phyloP scores from a whole-genome alignment of 495 filamentous ascomycete genomes.

The Peziza echinospora region DNA sequence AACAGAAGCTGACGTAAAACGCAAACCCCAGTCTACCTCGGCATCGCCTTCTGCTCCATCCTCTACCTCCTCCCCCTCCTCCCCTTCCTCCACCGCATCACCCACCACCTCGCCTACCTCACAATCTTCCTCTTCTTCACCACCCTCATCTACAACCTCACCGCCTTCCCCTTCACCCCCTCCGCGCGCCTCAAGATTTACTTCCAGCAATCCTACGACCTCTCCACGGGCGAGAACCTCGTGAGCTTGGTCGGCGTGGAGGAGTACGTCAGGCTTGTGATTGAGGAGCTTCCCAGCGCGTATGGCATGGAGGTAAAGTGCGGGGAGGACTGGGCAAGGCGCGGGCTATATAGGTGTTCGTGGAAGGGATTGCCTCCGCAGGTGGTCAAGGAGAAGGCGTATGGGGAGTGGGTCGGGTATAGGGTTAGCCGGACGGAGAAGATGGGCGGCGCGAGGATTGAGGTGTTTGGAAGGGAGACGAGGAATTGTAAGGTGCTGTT shows the following conservation, averaged over 20 bases:
- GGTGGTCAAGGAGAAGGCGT: too few relatives aligned
- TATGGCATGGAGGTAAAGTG: conserved; percentile 38
- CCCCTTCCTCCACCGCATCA: conserved; percentile 73
- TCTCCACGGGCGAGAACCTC: conserved; percentile 45
- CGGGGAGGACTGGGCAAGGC: conserved; percentile 14
- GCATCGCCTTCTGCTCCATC: conserved; percentile 41
- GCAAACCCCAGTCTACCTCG: conserved; percentile 38
- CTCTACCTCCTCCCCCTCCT: conserved; percentile 55
- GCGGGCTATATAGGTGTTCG: conserved; percentile 39
- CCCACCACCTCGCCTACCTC: conserved; percentile 58
- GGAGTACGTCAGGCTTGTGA: conserved; percentile 44
- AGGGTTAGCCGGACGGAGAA: conserved; percentile 28
- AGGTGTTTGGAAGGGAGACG: conserved; percentile 41
- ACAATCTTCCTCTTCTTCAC: conserved; percentile 49
- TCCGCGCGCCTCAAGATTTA: conserved; percentile 62
- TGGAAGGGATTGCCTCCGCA: conserved; percentile 48
- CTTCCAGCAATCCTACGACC: conserved; percentile 63
- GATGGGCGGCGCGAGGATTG: conserved; percentile 30
- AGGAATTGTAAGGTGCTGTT: conserved; percentile 49
- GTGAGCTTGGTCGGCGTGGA: conserved; percentile 52
- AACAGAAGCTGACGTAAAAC: too few relatives aligned
- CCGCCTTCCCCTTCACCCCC: conserved; percentile 70
- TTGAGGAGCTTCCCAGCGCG: conserved; percentile 47
- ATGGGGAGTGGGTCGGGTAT: conserved; percentile 39
- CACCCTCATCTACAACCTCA: conserved; percentile 70